Conservation (phyloP, 257 asterid genomes). For the Jacaranda copaia region DNA sequence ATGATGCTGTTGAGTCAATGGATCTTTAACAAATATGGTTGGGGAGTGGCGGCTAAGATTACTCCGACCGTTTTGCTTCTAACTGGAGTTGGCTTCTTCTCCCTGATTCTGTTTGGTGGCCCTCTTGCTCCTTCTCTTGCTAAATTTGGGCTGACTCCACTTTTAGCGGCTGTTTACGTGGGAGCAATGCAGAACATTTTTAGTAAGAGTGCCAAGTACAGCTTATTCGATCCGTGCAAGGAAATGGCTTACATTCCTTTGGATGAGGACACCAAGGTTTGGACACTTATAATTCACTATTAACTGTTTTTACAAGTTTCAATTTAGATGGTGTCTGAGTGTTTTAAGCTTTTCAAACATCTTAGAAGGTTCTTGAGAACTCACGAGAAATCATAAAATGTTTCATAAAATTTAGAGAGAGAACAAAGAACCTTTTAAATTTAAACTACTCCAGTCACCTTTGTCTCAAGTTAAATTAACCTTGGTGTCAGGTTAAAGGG, state of each 20-base stretch:
- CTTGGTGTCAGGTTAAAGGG: conserved; percentile 76
- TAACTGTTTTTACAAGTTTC: neutral
- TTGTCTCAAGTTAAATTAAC: neutral
- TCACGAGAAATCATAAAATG: too few species aligned
- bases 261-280: conserved; percentile 98
- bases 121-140: conserved; percentile 87
- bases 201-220: conserved; percentile 97
- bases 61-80: conserved; percentile 95
- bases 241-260: conserved; percentile 99
- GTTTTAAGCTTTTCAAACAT: neutral
- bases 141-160: conserved; percentile 86
- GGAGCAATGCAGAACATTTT: conserved; percentile 98
- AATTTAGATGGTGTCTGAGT: neutral
- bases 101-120: conserved; percentile 79
- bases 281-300: neutral
- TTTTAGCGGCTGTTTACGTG: conserved; percentile 93
- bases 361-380: too few species aligned
- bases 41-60: conserved; percentile 97
- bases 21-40: conserved; percentile 88
- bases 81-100: conserved; percentile 94
- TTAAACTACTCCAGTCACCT: neutral
- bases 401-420: too few species aligned
- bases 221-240: conserved; percentile 98
- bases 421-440: neutral
- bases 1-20: conserved; percentile 99